A percentile compares a stretch with the other conserved stretches of the same genome.
phyloP scores from a whole-genome alignment of 331 rosid genomes.

The Erythrophleum ivorense region DNA sequence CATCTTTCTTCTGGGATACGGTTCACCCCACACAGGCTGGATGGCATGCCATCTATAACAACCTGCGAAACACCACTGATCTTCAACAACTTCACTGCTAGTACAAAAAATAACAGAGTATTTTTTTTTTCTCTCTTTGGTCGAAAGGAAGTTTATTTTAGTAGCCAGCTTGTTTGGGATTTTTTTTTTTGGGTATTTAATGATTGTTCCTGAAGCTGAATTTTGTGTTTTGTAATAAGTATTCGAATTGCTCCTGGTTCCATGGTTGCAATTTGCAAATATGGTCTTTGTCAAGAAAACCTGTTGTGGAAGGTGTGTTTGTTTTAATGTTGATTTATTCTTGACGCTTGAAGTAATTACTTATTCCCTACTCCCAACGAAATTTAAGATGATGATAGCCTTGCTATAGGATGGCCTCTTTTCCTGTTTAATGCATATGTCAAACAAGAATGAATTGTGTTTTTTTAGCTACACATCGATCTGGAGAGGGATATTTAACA shows the following conservation, averaged over 20 bases:
- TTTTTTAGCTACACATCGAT: too few relatives aligned
- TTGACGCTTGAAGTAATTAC: background rate
- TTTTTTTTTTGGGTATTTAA: background rate
- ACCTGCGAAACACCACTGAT: conserved; percentile 41
- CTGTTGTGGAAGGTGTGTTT: background rate
- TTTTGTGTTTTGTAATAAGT: background rate
- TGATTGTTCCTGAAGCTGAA: background rate
- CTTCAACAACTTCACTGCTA: conserved; percentile 43
- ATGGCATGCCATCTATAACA: conserved; percentile 73
- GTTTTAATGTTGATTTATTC: background rate
- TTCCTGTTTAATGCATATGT: too few relatives aligned
- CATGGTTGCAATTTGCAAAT: background rate
- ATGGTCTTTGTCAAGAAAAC: background rate
- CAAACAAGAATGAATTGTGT: too few relatives aligned
- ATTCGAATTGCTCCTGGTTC: background rate
- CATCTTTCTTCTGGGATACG: conserved; percentile 83
- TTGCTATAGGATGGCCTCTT: too few relatives aligned
- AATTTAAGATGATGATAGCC: background rate
- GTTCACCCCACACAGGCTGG: conserved; percentile 82
- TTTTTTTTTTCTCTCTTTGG: background rate
- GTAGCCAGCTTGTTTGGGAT: background rate
- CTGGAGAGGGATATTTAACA: too few relatives aligned
- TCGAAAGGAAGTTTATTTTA: background rate
- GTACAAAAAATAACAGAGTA: background rate
- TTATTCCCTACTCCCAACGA: too few relatives aligned